Percentiles rank a stretch among this genome's conserved stretches.
These are phyloP conservation scores for Epichloe amarillans DNA, from an alignment of 2,329 filamentous ascomycete species.

Conservation along the genomic window DNA sequence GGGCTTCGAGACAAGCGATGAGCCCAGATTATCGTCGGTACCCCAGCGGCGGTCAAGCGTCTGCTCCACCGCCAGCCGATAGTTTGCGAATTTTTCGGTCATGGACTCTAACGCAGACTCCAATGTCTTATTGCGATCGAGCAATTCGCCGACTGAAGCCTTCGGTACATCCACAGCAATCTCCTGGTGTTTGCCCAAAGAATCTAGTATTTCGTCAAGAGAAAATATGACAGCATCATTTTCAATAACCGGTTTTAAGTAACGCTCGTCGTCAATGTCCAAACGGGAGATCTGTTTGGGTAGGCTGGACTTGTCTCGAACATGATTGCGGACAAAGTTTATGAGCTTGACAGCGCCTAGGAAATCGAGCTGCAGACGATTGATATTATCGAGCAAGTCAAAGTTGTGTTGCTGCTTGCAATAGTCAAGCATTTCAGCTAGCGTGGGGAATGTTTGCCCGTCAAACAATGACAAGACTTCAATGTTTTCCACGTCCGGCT, in stretches of 20 bases:
- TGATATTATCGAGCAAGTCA: conserved; percentile 49
- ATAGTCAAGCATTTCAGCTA: conserved; percentile 51
- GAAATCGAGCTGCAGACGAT: conserved; percentile 52
- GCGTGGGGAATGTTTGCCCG: conserved; percentile 49
- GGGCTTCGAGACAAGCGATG: conserved; percentile 1
- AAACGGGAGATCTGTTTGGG: conserved; percentile 46
- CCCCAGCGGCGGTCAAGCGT: conserved; percentile 54
- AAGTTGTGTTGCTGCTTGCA: conserved; percentile 54
- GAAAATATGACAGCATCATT: conserved; percentile 83
- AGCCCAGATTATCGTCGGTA: conserved; percentile 26
- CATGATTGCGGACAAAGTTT: conserved; percentile 48
- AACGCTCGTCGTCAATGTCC: conserved; percentile 64
- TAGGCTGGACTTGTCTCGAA: conserved; percentile 29
- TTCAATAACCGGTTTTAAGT: conserved; percentile 70
- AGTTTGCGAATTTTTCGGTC: conserved; percentile 49
- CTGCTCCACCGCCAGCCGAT: conserved; percentile 50
- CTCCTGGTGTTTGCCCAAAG: conserved; percentile 26
- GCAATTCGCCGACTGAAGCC: conserved; percentile 22
- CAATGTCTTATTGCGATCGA: conserved; percentile 39
- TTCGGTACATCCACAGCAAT: conserved; percentile 1
- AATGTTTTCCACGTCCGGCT: conserved; percentile 49
- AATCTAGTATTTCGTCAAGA: conserved; percentile 57
- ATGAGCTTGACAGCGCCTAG: conserved; percentile 61
- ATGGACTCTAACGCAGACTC: conserved; percentile 48
- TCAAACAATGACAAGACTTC: conserved; percentile 56